Conservation (phyloP, 495 filamentous ascomycete genomes). For the Hypoxylon trugodes region DNA sequence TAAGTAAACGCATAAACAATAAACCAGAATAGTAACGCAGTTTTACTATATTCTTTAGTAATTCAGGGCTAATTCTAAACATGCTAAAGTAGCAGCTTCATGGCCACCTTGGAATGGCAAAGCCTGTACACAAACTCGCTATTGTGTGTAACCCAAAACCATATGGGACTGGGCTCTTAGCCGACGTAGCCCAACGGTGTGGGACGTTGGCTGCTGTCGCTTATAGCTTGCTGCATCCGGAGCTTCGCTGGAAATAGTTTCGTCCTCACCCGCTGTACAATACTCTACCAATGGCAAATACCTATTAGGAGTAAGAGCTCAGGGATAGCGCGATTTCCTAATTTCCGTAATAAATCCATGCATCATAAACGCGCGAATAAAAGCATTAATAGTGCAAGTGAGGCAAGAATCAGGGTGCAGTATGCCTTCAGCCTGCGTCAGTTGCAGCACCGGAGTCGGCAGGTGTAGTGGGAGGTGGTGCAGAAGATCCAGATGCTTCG, state of each 20-base stretch:
- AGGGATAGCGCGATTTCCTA: neutral
- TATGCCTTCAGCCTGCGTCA: constrained; percentile 12
- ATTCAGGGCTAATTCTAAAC: too few species aligned
- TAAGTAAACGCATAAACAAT: too few species aligned
- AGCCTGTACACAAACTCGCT: neutral
- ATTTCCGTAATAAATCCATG: neutral
- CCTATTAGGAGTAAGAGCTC: neutral
- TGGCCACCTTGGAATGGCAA: too few species aligned
- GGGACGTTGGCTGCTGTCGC: too few species aligned
- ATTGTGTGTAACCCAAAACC: neutral
- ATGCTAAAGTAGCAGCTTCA: too few species aligned
- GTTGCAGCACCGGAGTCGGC: constrained; percentile 2
- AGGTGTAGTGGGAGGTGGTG: neutral
- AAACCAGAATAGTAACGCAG: too few species aligned
- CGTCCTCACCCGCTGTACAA: neutral
- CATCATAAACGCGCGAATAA: neutral
- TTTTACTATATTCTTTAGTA: too few species aligned
- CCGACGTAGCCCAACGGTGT: neutral
- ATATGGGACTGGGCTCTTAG: neutral
- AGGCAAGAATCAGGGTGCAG: neutral
- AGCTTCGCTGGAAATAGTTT: too few species aligned
- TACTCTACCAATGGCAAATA: neutral
- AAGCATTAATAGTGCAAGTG: neutral
- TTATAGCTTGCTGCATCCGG: too few species aligned
- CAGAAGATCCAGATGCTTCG: constrained; percentile 19